Evolutionary conservation across 192 early-diverging fungal species (phyloP).

Genomic region (Chytriomyces sp.): DNA sequence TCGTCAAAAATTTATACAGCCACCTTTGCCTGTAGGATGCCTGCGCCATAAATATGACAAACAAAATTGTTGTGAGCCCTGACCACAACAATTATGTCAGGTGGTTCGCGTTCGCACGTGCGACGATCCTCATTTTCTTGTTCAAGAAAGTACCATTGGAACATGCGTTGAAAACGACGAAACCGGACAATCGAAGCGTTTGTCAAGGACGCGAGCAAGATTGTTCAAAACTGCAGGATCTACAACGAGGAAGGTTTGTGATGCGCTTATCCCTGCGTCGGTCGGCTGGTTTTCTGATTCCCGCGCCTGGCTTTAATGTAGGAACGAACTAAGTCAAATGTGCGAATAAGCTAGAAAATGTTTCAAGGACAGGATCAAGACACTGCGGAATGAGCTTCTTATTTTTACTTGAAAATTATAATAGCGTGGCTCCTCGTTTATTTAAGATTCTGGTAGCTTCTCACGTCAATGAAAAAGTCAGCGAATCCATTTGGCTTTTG

Average conservation of each 20-base stretch:
- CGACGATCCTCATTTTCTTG: too few relatives aligned
- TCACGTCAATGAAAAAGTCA: too few relatives aligned
- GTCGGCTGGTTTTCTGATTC: neutral
- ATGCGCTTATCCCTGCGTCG: neutral
- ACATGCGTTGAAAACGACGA: conserved; percentile 82
- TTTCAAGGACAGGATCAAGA: conserved; percentile 46
- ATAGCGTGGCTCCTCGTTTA: too few relatives aligned
- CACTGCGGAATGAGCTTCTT: conserved; percentile 30
- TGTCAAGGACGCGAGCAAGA: conserved; percentile 80
- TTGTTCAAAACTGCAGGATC: conserved; percentile 87
- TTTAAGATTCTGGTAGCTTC: too few relatives aligned
- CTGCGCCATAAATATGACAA: too few relatives aligned
- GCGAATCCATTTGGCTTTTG: too few relatives aligned
- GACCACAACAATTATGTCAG: too few relatives aligned
- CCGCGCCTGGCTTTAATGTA: too few relatives aligned
- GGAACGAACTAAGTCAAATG: conserved; percentile 35
- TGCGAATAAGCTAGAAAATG: conserved; percentile 44
- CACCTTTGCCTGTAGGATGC: too few relatives aligned
- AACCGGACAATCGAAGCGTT: conserved; percentile 81
- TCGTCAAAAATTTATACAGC: too few relatives aligned
- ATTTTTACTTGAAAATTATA: neutral
- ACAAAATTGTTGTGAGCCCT: too few relatives aligned
- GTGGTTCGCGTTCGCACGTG: too few relatives aligned
- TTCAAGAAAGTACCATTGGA: conserved; percentile 67
- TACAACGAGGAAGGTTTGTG: conserved; percentile 86